Conservation (phyloP, 331 rosid species). For the Malus hybrid region DNA sequence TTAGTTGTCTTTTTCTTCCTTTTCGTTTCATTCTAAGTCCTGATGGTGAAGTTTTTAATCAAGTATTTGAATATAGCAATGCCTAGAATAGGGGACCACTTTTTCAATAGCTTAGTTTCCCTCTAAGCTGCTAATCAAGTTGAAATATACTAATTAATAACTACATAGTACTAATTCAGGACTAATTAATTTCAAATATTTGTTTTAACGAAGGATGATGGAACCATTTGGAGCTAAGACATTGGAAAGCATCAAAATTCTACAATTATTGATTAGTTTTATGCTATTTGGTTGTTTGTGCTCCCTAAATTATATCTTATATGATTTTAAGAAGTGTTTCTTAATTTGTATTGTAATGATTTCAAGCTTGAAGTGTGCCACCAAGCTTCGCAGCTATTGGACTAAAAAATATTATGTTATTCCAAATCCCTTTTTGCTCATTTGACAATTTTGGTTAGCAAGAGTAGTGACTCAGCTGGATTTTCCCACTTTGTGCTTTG, state of each 20-base stretch:
- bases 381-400: slow-evolving; percentile 10
- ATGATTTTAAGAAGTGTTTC: not conserved
- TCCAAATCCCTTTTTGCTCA: not conserved
- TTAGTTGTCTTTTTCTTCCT: slow-evolving; percentile 26
- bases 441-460: slow-evolving; percentile 17
- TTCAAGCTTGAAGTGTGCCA: slow-evolving; percentile 19
- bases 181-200: slow-evolving; percentile 17
- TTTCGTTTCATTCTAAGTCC: slow-evolving; percentile 23
- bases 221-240: slow-evolving; percentile 1
- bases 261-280: slow-evolving; percentile 8
- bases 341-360: not conserved
- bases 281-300: slow-evolving; percentile 23
- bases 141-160: slow-evolving; percentile 19
- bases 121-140: slow-evolving; percentile 23
- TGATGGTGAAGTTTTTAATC: slow-evolving; percentile 29
- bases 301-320: slow-evolving; percentile 32
- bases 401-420: slow-evolving; percentile 13
- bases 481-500: slow-evolving; percentile 15
- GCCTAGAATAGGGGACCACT: slow-evolving; percentile 61
- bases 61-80: slow-evolving; percentile 26
- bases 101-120: slow-evolving; percentile 32
- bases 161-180: slow-evolving; percentile 16
- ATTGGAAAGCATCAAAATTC: slow-evolving; percentile 11
- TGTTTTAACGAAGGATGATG: slow-evolving; percentile 14
- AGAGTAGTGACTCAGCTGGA: slow-evolving; percentile 14